These are phyloP conservation scores for Globisporangium echinulatum DNA, from an alignment of 352 stramenopile species.

Conservation along the genomic window DNA sequence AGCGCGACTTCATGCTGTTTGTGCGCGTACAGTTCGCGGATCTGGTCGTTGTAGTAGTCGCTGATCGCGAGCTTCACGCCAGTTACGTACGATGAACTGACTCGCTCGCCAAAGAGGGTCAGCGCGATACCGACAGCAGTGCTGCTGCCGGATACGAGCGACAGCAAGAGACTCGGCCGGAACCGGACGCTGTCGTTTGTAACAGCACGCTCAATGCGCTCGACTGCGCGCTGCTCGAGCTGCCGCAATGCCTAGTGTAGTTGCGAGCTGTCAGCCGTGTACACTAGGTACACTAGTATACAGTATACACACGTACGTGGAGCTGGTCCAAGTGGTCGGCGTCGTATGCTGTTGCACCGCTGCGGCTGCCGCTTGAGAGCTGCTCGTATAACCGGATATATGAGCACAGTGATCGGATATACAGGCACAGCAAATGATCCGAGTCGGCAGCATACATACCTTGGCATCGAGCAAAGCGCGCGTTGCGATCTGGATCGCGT, in stretches of 20 bases:
- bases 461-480: conserved; percentile 40
- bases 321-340: conserved; percentile 33
- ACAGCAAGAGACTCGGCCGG: conserved; percentile 58
- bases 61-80: conserved; percentile 74
- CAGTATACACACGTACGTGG: conserved; percentile 21
- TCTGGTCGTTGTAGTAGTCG: conserved; percentile 88
- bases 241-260: neutral
- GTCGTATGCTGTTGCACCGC: conserved; percentile 32
- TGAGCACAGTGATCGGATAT: neutral
- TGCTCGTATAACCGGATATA: conserved; percentile 12
- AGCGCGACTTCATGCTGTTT: conserved; percentile 47
- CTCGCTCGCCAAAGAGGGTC: conserved; percentile 42
- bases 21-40: conserved; percentile 75
- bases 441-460: conserved; percentile 16
- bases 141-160: conserved; percentile 47
- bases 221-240: conserved; percentile 36
- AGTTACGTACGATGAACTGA: conserved; percentile 61
- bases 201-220: conserved; percentile 42
- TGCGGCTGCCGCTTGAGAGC: conserved; percentile 24
- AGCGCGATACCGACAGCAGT: conserved; percentile 37
- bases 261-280: no score
- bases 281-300: neutral
- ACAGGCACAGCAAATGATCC: neutral
- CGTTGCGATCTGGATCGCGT: conserved; percentile 53
- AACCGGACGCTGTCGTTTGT: conserved; percentile 43